Conservation (phyloP, 164 flowering plant species). For the Warburgia ugandensis region DNA sequence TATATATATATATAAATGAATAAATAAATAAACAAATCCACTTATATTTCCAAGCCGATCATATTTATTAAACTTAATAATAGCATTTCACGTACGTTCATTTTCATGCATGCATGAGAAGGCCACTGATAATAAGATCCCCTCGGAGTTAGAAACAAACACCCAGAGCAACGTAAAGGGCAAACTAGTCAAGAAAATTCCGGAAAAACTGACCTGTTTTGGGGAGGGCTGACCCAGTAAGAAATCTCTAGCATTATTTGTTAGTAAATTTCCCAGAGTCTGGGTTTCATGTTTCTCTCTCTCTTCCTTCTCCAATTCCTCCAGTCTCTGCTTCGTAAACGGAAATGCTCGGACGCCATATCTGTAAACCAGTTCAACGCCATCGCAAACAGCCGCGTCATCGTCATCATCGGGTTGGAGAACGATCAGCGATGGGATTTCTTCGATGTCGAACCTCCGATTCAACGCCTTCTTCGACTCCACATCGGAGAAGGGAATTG, state of each 20-base stretch:
- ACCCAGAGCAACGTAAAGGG: not conserved
- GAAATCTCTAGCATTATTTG: slow-evolving; percentile 12
- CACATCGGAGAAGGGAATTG: slow-evolving; percentile 26
- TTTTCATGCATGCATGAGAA: no score
- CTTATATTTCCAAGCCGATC: no score
- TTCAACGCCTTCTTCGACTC: slow-evolving; percentile 23
- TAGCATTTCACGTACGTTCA: no score
- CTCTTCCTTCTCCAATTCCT: slow-evolving; percentile 25
- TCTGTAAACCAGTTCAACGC: slow-evolving; percentile 25
- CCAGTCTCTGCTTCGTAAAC: slow-evolving; percentile 15
- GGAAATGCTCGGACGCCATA: slow-evolving; percentile 25
- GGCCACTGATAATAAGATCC: no score
- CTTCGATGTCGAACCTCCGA: slow-evolving; percentile 23
- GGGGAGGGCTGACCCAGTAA: slow-evolving; percentile 3
- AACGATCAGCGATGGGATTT: slow-evolving; percentile 23
- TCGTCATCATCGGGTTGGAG: slow-evolving; percentile 9
- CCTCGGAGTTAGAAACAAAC: not conserved
- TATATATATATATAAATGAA: no score
- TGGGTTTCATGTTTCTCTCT: slow-evolving; percentile 20
- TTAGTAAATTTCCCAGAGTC: slow-evolving; percentile 19
- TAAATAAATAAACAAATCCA: no score
- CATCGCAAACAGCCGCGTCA: slow-evolving; percentile 17
- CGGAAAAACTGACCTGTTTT: slow-evolving; percentile 7
- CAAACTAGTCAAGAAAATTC: not conserved
- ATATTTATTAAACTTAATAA: no score